These are phyloP conservation scores for Croton setiger DNA, from an alignment of 441 rosid genomes.

Conservation along the genomic window DNA sequence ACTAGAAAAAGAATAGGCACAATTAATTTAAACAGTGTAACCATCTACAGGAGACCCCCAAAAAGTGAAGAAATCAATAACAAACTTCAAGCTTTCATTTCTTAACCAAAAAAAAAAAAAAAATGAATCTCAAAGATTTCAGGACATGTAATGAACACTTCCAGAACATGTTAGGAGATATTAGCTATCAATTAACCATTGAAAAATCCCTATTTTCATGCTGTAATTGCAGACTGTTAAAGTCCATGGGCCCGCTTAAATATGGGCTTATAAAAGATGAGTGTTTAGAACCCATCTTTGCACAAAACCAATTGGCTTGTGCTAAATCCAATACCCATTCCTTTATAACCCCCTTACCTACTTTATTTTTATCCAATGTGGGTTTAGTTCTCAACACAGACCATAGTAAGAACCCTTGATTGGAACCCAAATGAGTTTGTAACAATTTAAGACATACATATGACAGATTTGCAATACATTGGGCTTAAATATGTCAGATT, in stretches of 20 bases:
- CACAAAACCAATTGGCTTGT: too few relatives aligned
- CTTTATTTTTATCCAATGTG: too few relatives aligned
- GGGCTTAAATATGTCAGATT: background rate
- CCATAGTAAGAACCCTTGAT: background rate
- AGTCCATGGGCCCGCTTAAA: too few relatives aligned
- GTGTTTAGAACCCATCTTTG: too few relatives aligned
- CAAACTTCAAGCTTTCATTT: background rate
- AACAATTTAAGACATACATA: background rate
- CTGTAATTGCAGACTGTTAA: background rate
- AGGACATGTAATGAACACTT: background rate
- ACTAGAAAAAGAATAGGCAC: background rate
- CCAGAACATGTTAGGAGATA: background rate
- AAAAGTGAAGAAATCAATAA: constrained; percentile 3
- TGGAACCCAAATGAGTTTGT: background rate
- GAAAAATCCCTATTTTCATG: background rate
- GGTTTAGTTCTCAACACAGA: too few relatives aligned
- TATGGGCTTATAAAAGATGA: too few relatives aligned
- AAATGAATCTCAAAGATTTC: too few relatives aligned
- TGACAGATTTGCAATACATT: too few relatives aligned
- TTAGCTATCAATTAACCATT: background rate
- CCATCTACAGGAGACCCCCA: background rate
- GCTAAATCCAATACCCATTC: too few relatives aligned
- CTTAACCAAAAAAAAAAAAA: background rate
- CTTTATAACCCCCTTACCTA: too few relatives aligned
- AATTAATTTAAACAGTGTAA: background rate